Base-by-base conservation (phyloP, 306 rosid species). In the Mucuna pruriens region DNA sequence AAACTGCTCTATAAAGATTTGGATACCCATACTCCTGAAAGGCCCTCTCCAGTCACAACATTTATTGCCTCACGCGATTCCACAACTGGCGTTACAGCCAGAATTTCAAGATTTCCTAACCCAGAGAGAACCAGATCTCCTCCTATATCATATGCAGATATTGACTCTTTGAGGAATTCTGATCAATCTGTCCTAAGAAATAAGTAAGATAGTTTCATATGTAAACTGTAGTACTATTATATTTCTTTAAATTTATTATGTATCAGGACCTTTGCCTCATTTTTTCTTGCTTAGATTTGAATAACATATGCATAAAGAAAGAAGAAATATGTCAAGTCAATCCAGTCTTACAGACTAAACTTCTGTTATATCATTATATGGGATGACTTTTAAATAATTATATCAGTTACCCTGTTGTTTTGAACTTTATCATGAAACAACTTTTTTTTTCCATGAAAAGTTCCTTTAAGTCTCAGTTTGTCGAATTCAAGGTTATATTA, bases 31-130 rank as follows among this genome's bases (percentile, higher is more conserved):
- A 46, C 38, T 84, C 87, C 85, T 72, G 85, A 82, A 82, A 80
- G 89, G 55, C 85, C 86, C 62, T 33, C 87, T 82, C 40, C 83
- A 4, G 74, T 63, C 55, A 78, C 88, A 15, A 80, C 92, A 61
- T 48, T 80, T 75, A 81, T 85, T 71, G 86, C 87, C 71, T 84
- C 89, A 7, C 89, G 13, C 34, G 88, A 83, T 85, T 84, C 90
- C 36, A 74, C 44, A 1, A 31, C 61, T 60, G 86, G 88, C 48
- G 48, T 85, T 75, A 80, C 89, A 45, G 88, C 84, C 81, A 85
- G 83, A 85, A 82, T 83, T 86, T 77, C 90, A 71, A 64, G 89
- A 76, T 74, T 71, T 77, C 94, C 85, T 2, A 77, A 80, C 49
- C 85, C 76, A 7, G 83, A 83, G 77, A 78, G 84, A 77, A 76